Evolutionary conservation across 768 basidiomycete species (phyloP).

Genomic region (Boletellus emodensis): DNA sequence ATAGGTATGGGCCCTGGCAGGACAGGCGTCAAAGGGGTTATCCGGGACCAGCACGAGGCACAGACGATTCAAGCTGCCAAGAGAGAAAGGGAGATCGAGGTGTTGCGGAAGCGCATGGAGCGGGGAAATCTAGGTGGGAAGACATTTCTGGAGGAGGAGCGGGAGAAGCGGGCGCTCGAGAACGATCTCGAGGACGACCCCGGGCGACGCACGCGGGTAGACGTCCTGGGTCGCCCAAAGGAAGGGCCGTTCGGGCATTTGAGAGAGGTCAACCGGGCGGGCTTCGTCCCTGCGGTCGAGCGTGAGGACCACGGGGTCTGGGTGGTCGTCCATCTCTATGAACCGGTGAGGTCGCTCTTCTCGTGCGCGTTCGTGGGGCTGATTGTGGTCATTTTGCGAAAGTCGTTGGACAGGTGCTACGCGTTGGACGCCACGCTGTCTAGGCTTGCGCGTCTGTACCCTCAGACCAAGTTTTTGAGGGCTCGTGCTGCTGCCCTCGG

Average conservation of each 20-base stretch:
- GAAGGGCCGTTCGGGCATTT: slow-evolving; percentile 71
- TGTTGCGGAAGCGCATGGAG: slow-evolving; percentile 57
- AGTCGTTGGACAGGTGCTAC: slow-evolving; percentile 78
- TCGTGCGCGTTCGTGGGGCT: not conserved
- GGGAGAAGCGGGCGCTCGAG: slow-evolving; percentile 47
- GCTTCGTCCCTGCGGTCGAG: slow-evolving; percentile 74
- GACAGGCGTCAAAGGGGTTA: slow-evolving; percentile 87
- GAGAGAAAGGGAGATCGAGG: slow-evolving; percentile 48
- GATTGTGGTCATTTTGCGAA: not conserved
- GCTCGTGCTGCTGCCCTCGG: slow-evolving; percentile 73
- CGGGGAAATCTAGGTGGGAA: slow-evolving; percentile 60
- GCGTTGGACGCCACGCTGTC: slow-evolving; percentile 63
- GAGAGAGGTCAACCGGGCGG: slow-evolving; percentile 71
- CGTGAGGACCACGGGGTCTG: slow-evolving; percentile 63
- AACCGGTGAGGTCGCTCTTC: slow-evolving; percentile 51
- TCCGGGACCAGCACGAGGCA: slow-evolving; percentile 76
- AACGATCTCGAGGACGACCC: slow-evolving; percentile 20
- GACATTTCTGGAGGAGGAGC: slow-evolving; percentile 76
- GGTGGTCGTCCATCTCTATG: slow-evolving; percentile 86
- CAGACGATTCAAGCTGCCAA: slow-evolving; percentile 50
- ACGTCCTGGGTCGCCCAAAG: slow-evolving; percentile 45
- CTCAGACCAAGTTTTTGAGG: slow-evolving; percentile 77
- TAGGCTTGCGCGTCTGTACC: slow-evolving; percentile 63
- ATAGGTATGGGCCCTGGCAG: slow-evolving; percentile 85
- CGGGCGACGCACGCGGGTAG: slow-evolving; percentile 25